Evolutionary conservation across 257 asterid genomes (phyloP).

Genomic region (Gynochthodes officinalis): DNA sequence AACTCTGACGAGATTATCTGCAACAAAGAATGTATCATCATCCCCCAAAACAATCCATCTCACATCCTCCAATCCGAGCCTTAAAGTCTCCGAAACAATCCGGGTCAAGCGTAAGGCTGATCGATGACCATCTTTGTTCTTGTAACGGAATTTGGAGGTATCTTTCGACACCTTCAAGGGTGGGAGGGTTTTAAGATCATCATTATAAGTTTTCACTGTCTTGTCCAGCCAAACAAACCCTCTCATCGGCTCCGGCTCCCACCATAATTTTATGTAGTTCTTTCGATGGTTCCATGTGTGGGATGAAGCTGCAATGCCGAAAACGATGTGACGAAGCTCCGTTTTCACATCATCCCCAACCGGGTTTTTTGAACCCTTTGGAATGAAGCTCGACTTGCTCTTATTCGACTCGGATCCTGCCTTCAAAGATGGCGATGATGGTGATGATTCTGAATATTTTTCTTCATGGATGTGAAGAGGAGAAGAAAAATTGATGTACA

Average conservation of each 20-base stretch:
- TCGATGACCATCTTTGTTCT: slow-evolving; percentile 17
- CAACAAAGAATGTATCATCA: slow-evolving; percentile 42
- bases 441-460: too few relatives aligned
- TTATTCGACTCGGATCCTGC: too few relatives aligned
- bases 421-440: too few relatives aligned
- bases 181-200: slow-evolving; percentile 15
- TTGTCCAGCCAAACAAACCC: slow-evolving; percentile 44
- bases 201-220: not conserved
- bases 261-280: slow-evolving; percentile 38
- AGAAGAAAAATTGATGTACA: not conserved
- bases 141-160: slow-evolving; percentile 29
- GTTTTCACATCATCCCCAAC: slow-evolving; percentile 15
- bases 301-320: slow-evolving; percentile 42
- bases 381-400: not conserved
- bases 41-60: slow-evolving; percentile 48
- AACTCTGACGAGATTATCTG: slow-evolving; percentile 37
- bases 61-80: slow-evolving; percentile 29
- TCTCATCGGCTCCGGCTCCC: slow-evolving; percentile 28
- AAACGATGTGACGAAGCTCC: slow-evolving; percentile 35
- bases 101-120: slow-evolving; percentile 32
- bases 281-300: slow-evolving; percentile 32
- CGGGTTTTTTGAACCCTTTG: not conserved
- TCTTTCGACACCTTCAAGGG: slow-evolving; percentile 27
- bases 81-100: slow-evolving; percentile 28
- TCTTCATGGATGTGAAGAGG: slow-evolving; percentile 1